Conservation (phyloP, 371 early-diverging fungal genomes). For the Haplosporangium sp. region DNA sequence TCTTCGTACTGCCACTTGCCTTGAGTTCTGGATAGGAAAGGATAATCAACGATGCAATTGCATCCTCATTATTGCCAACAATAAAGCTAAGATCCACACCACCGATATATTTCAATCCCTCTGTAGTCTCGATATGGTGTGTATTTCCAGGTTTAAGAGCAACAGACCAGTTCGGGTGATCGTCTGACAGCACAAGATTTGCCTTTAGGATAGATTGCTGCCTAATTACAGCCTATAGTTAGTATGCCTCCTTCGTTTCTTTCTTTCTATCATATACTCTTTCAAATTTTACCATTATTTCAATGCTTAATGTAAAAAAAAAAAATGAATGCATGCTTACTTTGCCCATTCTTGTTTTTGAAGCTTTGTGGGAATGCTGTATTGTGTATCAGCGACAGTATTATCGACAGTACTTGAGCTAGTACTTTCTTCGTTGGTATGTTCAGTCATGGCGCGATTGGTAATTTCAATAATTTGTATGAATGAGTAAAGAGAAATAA, state of each 20-base stretch:
- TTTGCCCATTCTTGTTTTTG: slow-evolving; percentile 52
- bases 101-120: slow-evolving; percentile 73
- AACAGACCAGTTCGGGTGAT: slow-evolving; percentile 46
- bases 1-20: slow-evolving; percentile 20
- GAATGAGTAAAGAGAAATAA: slow-evolving; percentile 12
- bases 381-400: not conserved
- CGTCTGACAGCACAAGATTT: slow-evolving; percentile 26
- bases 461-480: not conserved
- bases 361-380: slow-evolving; percentile 30
- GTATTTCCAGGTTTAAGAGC: slow-evolving; percentile 22
- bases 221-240: slow-evolving; percentile 18
- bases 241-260: not conserved
- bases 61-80: slow-evolving; percentile 67
- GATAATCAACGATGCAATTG: slow-evolving; percentile 81
- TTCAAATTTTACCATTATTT: too few species aligned
- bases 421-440: not conserved
- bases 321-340: slow-evolving; percentile 17
- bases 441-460: not conserved
- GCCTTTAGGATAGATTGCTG: slow-evolving; percentile 35
- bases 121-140: slow-evolving; percentile 16
- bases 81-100: slow-evolving; percentile 91
- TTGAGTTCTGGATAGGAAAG: slow-evolving; percentile 73
- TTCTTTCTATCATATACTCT: too few species aligned
- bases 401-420: not conserved
- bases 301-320: too few species aligned